These are phyloP conservation scores for Eucalyptus albens DNA, from an alignment of 345 rosid genomes.

Conservation along the genomic window DNA sequence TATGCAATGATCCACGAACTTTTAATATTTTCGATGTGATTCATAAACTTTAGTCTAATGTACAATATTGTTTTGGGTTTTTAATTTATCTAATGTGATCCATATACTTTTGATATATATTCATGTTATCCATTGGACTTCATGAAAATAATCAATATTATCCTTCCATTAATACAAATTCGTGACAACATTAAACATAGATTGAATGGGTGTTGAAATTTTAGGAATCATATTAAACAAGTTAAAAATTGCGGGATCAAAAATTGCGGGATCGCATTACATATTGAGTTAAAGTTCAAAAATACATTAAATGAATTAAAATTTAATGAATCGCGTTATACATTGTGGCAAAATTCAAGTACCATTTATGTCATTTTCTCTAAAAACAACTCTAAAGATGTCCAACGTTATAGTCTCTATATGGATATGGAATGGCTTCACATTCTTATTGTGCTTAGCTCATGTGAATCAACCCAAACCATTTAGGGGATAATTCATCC, in stretches of 20 bases:
- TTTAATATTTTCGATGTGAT: too few relatives aligned
- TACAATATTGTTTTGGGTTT: rapidly evolving
- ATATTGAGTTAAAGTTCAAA: too few relatives aligned
- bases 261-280: rapidly evolving
- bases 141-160: too few relatives aligned
- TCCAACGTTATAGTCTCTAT: background rate
- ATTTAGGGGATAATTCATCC: background rate
- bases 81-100: too few relatives aligned
- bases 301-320: too few relatives aligned
- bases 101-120: background rate
- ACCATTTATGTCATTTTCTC: too few relatives aligned
- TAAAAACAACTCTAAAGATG: too few relatives aligned
- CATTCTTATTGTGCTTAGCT: background rate
- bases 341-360: background rate
- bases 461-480: background rate
- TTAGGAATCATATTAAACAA: rapidly evolving
- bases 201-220: background rate
- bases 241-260: background rate
- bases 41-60: rapidly evolving
- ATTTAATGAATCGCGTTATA: rapidly evolving
- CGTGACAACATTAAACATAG: too few relatives aligned
- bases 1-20: rapidly evolving
- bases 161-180: too few relatives aligned
- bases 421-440: background rate
- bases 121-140: too few relatives aligned